A percentile compares a stretch with the other conserved stretches of the same genome.
phyloP scores from a whole-genome alignment of 495 filamentous ascomycete genomes.

The Cercophora newfieldiana region DNA sequence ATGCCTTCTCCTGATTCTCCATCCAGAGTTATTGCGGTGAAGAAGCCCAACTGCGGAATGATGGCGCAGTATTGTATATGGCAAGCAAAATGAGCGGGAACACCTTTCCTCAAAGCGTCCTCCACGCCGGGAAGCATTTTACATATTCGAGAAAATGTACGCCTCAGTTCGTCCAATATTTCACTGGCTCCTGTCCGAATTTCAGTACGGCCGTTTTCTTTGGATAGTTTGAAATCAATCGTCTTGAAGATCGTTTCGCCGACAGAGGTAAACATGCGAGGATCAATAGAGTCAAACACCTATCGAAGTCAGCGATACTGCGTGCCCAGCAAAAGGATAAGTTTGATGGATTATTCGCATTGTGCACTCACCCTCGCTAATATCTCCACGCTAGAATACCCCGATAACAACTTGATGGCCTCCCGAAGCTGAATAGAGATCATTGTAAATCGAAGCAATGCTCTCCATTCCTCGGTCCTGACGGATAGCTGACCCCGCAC shows the following conservation, averaged over 20 bases:
- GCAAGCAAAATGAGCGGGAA: constrained; percentile 59
- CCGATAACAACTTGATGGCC: constrained; percentile 59
- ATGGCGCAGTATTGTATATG: constrained; percentile 70
- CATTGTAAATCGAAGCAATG: constrained; percentile 50
- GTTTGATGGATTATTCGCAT: neutral
- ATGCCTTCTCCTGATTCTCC: constrained; percentile 58
- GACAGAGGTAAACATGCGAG: constrained; percentile 57
- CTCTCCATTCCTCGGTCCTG: constrained; percentile 70
- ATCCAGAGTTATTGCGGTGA: constrained; percentile 72
- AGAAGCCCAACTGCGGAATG: constrained; percentile 88
- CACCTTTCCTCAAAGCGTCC: constrained; percentile 56
- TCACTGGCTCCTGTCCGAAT: constrained; percentile 72
- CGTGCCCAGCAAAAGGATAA: neutral
- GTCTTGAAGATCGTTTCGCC: constrained; percentile 71
- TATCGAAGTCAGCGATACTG: constrained; percentile 17
- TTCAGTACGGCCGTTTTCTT: constrained; percentile 69
- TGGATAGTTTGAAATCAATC: constrained; percentile 81
- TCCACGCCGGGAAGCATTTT: constrained; percentile 67
- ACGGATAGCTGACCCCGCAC: constrained; percentile 58
- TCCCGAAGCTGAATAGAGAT: constrained; percentile 70
- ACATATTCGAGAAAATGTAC: constrained; percentile 73
- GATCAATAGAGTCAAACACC: constrained; percentile 48
- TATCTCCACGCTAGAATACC: constrained; percentile 57
- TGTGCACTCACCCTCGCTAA: constrained; percentile 52
- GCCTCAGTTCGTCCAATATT: constrained; percentile 76